Evolutionary conservation across 306 rosid species (phyloP).

Genomic region (Potentilla sterilis): DNA sequence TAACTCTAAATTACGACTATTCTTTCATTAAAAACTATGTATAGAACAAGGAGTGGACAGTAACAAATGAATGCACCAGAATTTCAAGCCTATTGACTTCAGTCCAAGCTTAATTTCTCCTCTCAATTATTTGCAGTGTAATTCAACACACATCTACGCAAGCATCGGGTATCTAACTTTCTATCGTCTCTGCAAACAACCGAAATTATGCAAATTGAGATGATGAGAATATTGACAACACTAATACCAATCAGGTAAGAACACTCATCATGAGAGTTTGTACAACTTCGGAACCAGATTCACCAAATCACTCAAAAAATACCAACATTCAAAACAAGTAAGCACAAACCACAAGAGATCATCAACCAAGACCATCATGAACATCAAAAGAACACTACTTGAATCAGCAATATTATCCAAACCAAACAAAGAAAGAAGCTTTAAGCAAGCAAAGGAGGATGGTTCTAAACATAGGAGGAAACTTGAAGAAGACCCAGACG

Average conservation of each 20-base stretch:
- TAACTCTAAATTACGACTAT: background rate
- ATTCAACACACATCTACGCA: background rate
- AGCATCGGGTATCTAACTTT: background rate
- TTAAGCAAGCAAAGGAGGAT: background rate
- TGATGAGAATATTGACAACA: background rate
- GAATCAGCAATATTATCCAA: background rate
- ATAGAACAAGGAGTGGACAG: background rate
- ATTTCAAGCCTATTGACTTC: background rate
- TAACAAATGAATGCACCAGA: background rate
- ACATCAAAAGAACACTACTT: background rate
- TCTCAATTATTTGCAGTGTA: background rate
- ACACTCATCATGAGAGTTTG: background rate
- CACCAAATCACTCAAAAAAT: background rate
- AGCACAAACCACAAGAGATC: background rate
- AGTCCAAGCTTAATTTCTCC: background rate
- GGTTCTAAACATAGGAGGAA: background rate
- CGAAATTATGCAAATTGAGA: background rate
- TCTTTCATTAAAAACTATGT: background rate
- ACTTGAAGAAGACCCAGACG: constrained; percentile 20
- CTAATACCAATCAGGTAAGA: background rate
- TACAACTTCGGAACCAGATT: background rate
- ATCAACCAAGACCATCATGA: background rate
- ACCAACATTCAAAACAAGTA: background rate
- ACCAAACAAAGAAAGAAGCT: background rate
- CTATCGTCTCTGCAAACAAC: background rate